Evolutionary conservation across 1,139 yeast species (phyloP), one percentile per base, ranked within the genome.

Genomic region (Taphrina betulina): DNA sequence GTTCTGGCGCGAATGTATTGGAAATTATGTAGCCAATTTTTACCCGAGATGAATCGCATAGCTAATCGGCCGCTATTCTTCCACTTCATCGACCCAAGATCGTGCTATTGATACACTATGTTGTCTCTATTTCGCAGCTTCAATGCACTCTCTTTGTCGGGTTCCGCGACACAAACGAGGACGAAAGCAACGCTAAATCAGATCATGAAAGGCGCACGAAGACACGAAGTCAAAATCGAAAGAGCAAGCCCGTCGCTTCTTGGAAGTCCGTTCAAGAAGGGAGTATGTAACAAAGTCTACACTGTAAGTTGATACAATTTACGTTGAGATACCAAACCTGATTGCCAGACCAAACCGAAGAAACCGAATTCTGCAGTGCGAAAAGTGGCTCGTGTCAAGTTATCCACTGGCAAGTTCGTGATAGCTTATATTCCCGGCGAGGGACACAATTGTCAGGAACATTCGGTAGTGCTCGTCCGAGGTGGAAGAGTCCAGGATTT

Each of bases 401-500:
- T 94, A 61, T 81, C 95, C 17, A 92, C 87, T 66, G 98, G 98
- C 31, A 84, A 83, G 63, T 83, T 86, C 53, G 79, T 92, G 17
- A 83, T 95, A 53, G 96, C 96, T 2, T 89, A 90, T 69, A 92
- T 94, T 60, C 96, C 97, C 10, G 99, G 99, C 58, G 97, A 92
- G 68, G 98, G 99, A 22, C 98, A 94, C 71, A 92, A 92, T 67
- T 52, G 56, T 20, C 56, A 52, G 73, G 99, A 94, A 72, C 99
- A 94, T 73, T 88, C 95, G 67, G 95, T 92, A 57, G 97, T 94
- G 1, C 80, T 83, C 57, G 95, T 94, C 1, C 81, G 98, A 70
- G 99, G 99, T 23, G 99, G 98, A 16, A 82, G 96, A 77, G 89
- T 89, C 53, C 96, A 90, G 69, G 99, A 94, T 82, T 77, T 92